A percentile compares a stretch with the other conserved stretches of the same genome.
Evolutionary conservation across 1,284 basidiomycete species (phyloP).

Genomic region (Termitomyces sp.): DNA sequence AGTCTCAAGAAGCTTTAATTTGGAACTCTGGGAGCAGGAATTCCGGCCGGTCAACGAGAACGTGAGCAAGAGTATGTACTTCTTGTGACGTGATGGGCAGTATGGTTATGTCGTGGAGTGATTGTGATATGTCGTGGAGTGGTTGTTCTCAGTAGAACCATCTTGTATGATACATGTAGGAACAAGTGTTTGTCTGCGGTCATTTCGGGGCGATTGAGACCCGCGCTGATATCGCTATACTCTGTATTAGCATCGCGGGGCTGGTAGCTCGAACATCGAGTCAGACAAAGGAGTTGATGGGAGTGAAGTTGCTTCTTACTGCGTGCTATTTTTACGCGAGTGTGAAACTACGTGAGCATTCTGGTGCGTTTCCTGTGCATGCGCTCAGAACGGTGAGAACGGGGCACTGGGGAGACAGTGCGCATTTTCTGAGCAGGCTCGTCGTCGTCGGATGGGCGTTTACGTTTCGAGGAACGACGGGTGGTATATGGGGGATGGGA

Average conservation of each 20-base stretch:
- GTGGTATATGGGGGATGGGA: slow-evolving; percentile 60
- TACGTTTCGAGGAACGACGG: slow-evolving; percentile 47
- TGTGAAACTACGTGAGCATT: slow-evolving; percentile 10
- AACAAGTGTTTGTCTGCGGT: background rate
- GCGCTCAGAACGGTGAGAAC: slow-evolving; percentile 3
- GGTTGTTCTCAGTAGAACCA: slow-evolving; percentile 3
- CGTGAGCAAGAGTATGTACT: slow-evolving; percentile 13
- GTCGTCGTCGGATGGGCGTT: slow-evolving; percentile 31
- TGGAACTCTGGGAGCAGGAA: slow-evolving; percentile 9
- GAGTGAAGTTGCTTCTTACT: slow-evolving; percentile 1
- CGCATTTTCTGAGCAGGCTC: slow-evolving; percentile 11
- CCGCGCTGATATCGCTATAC: background rate
- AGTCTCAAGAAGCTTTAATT: slow-evolving; percentile 4
- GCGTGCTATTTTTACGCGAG: background rate
- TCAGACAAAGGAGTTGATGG: slow-evolving; percentile 8
- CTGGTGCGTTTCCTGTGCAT: slow-evolving; percentile 14
- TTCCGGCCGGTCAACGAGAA: slow-evolving; percentile 12
- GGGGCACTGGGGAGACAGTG: background rate
- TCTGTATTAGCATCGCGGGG: background rate
- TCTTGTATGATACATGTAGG: slow-evolving; percentile 1
- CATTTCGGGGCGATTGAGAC: slow-evolving; percentile 4
- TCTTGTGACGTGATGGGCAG: slow-evolving; percentile 7
- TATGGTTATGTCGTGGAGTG: background rate
- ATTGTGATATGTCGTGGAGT: slow-evolving; percentile 1
- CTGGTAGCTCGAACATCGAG: slow-evolving; percentile 2